Base-by-base conservation (phyloP, 164 flowering plant genomes). In the Vitis rotundifolia region DNA sequence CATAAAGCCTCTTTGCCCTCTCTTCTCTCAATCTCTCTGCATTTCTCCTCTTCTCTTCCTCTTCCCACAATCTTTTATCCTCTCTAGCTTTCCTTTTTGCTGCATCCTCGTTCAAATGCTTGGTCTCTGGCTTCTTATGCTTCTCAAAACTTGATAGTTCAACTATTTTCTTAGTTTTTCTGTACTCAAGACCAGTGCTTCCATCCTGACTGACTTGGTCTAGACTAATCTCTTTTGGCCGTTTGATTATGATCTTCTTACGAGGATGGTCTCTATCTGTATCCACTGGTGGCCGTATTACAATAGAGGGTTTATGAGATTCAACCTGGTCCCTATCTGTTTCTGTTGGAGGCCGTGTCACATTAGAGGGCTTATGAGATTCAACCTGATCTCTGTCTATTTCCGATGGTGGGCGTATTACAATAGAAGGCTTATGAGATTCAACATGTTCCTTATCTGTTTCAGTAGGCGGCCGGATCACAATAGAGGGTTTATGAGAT, bases 211-310 rank as follows among this genome's bases (percentile, higher is more conserved):
- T 80, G 37, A 63, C 50, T 72, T 72, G 81, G 65, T 89, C 94
- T 57, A 81, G 54, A 78, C 81, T 62, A 63, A 79, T 29, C 70
- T 84, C 89, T 77, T 91, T 95, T 15, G 97, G 85, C 68, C 84
- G 90, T 77, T 90, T 95, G 61, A 95, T 86, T 22, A 86, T 75
- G 18, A 92, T 75, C 79, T 88, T 92, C 81, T 93, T 91, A 14
- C 75, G 88, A 67, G 77, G 73, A 75, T 74, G 93, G 3, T 86
- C 88, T 68, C 75, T 80, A 8, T 84, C 90, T 49, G 70, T 68
- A 49, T 84, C 92, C 19, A 69, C 61, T 9, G 90, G 89, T 57
- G 92, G 91, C 53, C 81, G 85, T 76, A 86, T 86, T 51, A 84
- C 82, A 68, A 89, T 75, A 14, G 88, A 81, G 10, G 82, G 87